Evolutionary conservation across 305 asterid genomes (phyloP), one percentile per base, ranked within the genome.

Genomic region (Stenogyne calaminthoides): DNA sequence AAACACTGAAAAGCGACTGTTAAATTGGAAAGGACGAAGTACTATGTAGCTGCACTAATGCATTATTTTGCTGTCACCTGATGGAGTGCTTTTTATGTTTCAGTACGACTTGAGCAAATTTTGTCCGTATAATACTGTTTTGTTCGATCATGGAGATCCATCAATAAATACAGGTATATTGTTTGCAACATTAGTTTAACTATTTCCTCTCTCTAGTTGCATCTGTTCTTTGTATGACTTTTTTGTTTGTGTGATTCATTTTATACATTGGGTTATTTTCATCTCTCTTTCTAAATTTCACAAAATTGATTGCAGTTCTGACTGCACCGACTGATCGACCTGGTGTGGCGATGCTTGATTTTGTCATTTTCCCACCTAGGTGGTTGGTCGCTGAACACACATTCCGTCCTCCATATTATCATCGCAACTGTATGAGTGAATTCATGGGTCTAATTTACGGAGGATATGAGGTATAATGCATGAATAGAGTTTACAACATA

Each of bases 301-400:
- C 61, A 61, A 71, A 55, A 69, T 72, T 19, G 20, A 57, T 63
- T 88, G 85, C 95, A 95, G 99, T 95, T 79, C 84, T 95, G 80
- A 92, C 99, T 62, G 97, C 99, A 61, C 96, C 99, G 8, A 95
- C 96, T 16, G 93, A 92, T 76, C 88, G 87, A 71, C 88, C 95
- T 60, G 98, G 99, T 62, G 97, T 90, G 74, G 97, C 98, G 32
- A 73, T 95, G 89, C 97, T 95, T 67, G 99, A 95, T 83, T 95
- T 95, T 84, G 98, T 95, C 80, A 86, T 95, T 67, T 92, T 95
- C 74, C 99, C 99, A 77, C 98, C 98, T 0, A 87, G 95, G 72
- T 94, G 99, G 99, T 74, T 88, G 82, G 99, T 94, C 67, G 96
- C 98, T 42, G 99, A 95, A 70, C 96, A 92, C 75, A 95, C 99